Conservation (phyloP, 805 yeast genomes). For the Candida bentonensis region DNA sequence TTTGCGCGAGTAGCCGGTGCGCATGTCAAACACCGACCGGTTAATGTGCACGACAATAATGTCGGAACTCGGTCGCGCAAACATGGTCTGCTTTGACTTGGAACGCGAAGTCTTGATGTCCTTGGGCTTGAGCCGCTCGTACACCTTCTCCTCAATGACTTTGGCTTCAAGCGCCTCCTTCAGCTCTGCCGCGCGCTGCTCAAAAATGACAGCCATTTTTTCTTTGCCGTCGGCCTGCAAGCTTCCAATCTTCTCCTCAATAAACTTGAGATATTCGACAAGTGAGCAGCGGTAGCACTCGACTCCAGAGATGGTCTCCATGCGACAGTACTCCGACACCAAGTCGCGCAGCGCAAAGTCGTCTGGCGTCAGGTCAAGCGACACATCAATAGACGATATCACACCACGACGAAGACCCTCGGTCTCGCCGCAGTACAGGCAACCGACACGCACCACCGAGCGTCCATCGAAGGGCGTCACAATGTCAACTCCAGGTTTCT, state of each 20-base stretch:
- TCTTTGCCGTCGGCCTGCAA: background rate
- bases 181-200: constrained; percentile 33
- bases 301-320: constrained; percentile 84
- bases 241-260: constrained; percentile 9
- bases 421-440: constrained; percentile 81
- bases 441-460: constrained; percentile 79
- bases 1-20: constrained; percentile 69
- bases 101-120: constrained; percentile 61
- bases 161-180: constrained; percentile 44
- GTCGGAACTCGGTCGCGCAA: constrained; percentile 61
- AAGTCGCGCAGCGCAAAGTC: constrained; percentile 13
- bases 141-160: constrained; percentile 67
- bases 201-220: constrained; percentile 19
- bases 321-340: constrained; percentile 25
- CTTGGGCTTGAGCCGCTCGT: constrained; percentile 57
- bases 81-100: constrained; percentile 70
- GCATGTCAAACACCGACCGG: constrained; percentile 83
- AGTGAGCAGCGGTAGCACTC: constrained; percentile 91
- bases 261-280: constrained; percentile 19
- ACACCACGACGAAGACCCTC: constrained; percentile 84
- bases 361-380: constrained; percentile 9
- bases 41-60: constrained; percentile 71
- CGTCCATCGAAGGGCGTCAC: constrained; percentile 89
- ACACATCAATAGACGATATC: constrained; percentile 27
- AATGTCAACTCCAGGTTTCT: constrained; percentile 23